A percentile compares a stretch with the other conserved stretches of the same genome.
These are phyloP conservation scores for Saksenaea oblongispora DNA, from an alignment of 371 early-diverging fungal genomes.

Conservation along the genomic window DNA sequence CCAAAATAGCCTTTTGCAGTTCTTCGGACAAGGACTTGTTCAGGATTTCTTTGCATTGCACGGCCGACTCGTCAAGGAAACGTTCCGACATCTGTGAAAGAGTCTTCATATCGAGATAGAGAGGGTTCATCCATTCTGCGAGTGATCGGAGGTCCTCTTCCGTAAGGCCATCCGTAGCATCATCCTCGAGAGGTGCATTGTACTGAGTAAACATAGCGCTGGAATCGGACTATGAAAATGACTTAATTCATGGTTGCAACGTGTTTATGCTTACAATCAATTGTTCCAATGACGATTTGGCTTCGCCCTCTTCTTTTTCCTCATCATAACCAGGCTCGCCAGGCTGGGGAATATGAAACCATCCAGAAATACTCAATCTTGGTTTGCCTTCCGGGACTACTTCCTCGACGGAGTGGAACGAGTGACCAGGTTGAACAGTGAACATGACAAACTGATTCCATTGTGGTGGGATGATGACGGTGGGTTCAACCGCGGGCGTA, in stretches of 20 bases:
- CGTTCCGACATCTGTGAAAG: slow-evolving; percentile 56
- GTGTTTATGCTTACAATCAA: slow-evolving; percentile 27
- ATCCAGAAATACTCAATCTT: slow-evolving; percentile 72
- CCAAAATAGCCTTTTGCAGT: slow-evolving; percentile 31
- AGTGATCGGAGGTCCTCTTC: slow-evolving; percentile 50
- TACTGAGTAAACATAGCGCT: slow-evolving; percentile 40
- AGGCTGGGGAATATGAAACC: slow-evolving; percentile 74
- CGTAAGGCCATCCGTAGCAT: slow-evolving; percentile 29
- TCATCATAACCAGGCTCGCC: slow-evolving; percentile 59
- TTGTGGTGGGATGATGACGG: slow-evolving; percentile 58
- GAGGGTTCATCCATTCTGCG: slow-evolving; percentile 60
- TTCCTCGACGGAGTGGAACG: slow-evolving; percentile 80
- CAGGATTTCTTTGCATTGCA: slow-evolving; percentile 66
- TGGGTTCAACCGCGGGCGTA: slow-evolving; percentile 64
- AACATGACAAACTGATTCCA: slow-evolving; percentile 82
- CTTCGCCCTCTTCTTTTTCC: slow-evolving; percentile 34
- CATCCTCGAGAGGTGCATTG: slow-evolving; percentile 20
- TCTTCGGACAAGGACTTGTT: slow-evolving; percentile 37
- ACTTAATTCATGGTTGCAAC: neutral
- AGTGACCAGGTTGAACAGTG: slow-evolving; percentile 75
- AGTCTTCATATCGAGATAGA: slow-evolving; percentile 52
- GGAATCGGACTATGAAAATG: slow-evolving; percentile 17
- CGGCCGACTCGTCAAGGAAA: slow-evolving; percentile 69
- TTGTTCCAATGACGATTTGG: slow-evolving; percentile 55
- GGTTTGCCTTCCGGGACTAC: slow-evolving; percentile 61